These are phyloP conservation scores for Solanum lycopersicoides DNA, from an alignment of 257 asterid species.

Conservation along the genomic window DNA sequence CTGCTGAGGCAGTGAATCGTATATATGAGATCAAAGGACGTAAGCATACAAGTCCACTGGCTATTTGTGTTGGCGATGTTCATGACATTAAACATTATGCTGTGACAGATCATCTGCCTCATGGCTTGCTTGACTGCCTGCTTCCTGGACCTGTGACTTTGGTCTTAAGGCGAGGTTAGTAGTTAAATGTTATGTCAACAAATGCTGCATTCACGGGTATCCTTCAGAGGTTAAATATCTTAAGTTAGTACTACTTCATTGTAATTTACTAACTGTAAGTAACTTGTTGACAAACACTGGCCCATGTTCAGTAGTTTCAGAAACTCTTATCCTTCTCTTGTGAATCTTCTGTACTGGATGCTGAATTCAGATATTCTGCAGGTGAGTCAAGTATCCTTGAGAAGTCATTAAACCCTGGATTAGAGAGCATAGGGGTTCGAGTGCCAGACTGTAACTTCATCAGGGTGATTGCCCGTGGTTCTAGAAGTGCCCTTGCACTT, in stretches of 20 bases:
- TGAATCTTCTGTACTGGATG: background rate
- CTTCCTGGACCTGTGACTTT: conserved; percentile 93
- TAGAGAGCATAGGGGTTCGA: conserved; percentile 77
- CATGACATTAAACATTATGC: conserved; percentile 64
- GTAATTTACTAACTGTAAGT: background rate
- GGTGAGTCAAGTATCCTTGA: conserved; percentile 77
- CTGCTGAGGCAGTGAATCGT: conserved; percentile 64
- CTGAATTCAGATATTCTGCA: conserved; percentile 12
- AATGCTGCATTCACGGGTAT: background rate
- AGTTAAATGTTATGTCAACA: background rate
- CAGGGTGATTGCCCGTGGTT: conserved; percentile 61
- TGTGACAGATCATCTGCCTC: conserved; percentile 55
- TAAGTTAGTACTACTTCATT: background rate
- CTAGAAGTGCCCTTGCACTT: conserved; percentile 74
- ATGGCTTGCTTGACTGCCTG: conserved; percentile 58
- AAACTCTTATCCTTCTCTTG: background rate
- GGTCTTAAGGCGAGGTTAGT: conserved; percentile 65
- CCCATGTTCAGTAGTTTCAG: background rate
- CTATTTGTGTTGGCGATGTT: conserved; percentile 78
- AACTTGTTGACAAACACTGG: background rate
- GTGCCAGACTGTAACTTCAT: conserved; percentile 69
- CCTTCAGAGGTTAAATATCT: background rate
- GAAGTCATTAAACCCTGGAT: conserved; percentile 73
- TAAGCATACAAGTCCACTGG: conserved; percentile 72
- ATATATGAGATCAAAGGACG: conserved; percentile 93